Percentiles rank a stretch among this genome's conserved stretches.
Evolutionary conservation across 2,329 filamentous ascomycete genomes (phyloP).

Genomic region (Colletotrichum costaricense): DNA sequence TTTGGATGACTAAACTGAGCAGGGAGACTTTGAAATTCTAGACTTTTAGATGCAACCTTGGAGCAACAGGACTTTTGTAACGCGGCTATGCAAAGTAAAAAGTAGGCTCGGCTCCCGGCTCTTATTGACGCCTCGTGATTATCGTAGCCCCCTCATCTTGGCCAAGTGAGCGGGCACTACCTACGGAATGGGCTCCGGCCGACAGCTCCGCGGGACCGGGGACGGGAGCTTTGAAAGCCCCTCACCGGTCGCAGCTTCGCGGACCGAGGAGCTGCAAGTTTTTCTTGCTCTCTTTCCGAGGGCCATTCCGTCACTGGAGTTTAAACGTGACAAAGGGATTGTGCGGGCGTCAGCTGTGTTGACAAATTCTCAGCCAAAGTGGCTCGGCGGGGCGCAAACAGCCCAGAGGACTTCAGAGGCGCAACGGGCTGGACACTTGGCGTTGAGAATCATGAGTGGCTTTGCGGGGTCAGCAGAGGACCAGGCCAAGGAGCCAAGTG

Average conservation of each 20-base stretch:
- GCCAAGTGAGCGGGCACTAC: not conserved
- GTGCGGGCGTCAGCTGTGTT: not conserved
- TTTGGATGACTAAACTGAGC: not conserved
- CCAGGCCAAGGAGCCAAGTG: slow-evolving; percentile 14
- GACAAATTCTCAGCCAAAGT: not conserved
- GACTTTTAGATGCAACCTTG: not conserved
- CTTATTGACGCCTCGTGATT: not conserved
- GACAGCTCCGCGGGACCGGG: not conserved
- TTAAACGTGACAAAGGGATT: not conserved
- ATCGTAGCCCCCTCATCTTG: not conserved
- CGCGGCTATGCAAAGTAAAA: not conserved
- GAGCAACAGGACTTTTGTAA: not conserved
- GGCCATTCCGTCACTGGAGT: not conserved
- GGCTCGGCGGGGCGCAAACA: slow-evolving; percentile 8
- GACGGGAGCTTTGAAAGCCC: not conserved
- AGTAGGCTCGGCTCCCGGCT: not conserved
- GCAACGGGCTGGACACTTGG: slow-evolving; percentile 21
- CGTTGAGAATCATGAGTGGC: slow-evolving; percentile 27
- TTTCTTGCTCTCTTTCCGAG: not conserved
- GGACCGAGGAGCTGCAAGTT: not conserved
- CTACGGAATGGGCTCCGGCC: not conserved
- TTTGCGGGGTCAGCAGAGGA: slow-evolving; percentile 20
- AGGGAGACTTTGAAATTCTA: not conserved
- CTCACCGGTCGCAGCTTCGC: not conserved
- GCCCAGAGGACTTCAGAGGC: not conserved